Conservation (phyloP, 108 stramenopile genomes). For the Aurantiochytrium sp. region DNA sequence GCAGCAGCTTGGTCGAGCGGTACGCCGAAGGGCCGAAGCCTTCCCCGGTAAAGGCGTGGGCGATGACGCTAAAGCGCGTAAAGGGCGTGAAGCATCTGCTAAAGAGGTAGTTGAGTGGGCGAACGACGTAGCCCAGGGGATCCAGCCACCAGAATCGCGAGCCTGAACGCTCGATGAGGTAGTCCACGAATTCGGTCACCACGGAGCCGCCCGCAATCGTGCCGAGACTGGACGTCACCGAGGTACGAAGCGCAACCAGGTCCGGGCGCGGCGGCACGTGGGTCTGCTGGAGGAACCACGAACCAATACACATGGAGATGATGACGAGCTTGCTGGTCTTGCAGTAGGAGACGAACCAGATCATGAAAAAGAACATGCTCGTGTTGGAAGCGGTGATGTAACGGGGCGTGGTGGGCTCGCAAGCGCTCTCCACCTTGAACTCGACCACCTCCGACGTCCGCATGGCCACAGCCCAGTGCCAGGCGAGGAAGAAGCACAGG, state of each 20-base stretch:
- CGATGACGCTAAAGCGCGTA: not conserved
- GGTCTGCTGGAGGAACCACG: not conserved
- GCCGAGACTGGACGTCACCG: not conserved
- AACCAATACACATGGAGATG: not conserved
- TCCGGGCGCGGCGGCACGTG: not conserved
- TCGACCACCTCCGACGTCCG: not conserved
- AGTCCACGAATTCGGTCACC: not conserved
- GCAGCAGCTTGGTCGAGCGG: not conserved
- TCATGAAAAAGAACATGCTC: not conserved
- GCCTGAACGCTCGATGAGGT: not conserved
- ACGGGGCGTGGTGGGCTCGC: not conserved
- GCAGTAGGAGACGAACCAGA: not conserved
- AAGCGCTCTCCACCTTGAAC: not conserved
- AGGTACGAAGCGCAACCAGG: not conserved
- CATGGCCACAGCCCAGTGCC: not conserved
- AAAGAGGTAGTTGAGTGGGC: not conserved
- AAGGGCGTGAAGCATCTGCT: not conserved
- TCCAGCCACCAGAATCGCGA: not conserved
- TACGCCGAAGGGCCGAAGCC: not conserved
- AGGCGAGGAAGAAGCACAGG: not conserved
- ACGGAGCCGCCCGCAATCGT: not conserved
- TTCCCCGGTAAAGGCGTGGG: slow-evolving; percentile 10
- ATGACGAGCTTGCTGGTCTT: not conserved
- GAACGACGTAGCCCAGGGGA: not conserved
- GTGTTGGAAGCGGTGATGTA: not conserved